Evolutionary conservation across 2,329 filamentous ascomycete species (phyloP).

Genomic region (Aspergillus vadensis): DNA sequence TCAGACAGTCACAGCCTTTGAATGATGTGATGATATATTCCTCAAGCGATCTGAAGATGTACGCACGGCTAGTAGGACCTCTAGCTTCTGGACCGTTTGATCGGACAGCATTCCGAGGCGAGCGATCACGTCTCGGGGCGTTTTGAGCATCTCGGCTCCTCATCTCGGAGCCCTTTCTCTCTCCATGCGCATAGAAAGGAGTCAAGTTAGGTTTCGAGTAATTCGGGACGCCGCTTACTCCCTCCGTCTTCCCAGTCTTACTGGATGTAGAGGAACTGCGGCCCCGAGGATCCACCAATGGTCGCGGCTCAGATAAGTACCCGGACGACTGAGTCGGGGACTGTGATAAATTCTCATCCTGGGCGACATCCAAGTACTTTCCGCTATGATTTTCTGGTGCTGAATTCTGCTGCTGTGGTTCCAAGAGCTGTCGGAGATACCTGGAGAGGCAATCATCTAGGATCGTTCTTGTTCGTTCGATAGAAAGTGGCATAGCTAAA

Average conservation of each 20-base stretch:
- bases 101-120: slow-evolving; percentile 21
- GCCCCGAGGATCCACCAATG: slow-evolving; percentile 21
- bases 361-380: slow-evolving; percentile 12
- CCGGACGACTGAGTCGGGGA: slow-evolving; percentile 13
- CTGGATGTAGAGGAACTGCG: slow-evolving; percentile 33
- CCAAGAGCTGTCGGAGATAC: slow-evolving; percentile 50
- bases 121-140: slow-evolving; percentile 23
- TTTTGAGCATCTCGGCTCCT: slow-evolving; percentile 32
- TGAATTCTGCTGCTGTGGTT: slow-evolving; percentile 24
- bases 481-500: slow-evolving; percentile 55
- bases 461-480: slow-evolving; percentile 61
- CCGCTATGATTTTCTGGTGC: slow-evolving; percentile 20
- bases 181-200: slow-evolving; percentile 17
- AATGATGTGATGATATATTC: slow-evolving; percentile 74
- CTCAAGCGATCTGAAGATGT: slow-evolving; percentile 74
- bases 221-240: slow-evolving; percentile 19
- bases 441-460: slow-evolving; percentile 57
- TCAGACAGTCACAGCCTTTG: slow-evolving; percentile 70
- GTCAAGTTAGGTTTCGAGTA: slow-evolving; percentile 20
- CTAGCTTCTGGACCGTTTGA: slow-evolving; percentile 31
- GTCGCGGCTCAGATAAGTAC: slow-evolving; percentile 23
- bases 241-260: slow-evolving; percentile 20
- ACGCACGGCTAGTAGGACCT: slow-evolving; percentile 45
- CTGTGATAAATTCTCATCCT: slow-evolving; percentile 18
- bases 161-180: slow-evolving; percentile 23